A percentile compares a stretch with the other conserved stretches of the same genome.
phyloP scores from a whole-genome alignment of 1,284 basidiomycete species.

The Rhizoctonia solani region DNA sequence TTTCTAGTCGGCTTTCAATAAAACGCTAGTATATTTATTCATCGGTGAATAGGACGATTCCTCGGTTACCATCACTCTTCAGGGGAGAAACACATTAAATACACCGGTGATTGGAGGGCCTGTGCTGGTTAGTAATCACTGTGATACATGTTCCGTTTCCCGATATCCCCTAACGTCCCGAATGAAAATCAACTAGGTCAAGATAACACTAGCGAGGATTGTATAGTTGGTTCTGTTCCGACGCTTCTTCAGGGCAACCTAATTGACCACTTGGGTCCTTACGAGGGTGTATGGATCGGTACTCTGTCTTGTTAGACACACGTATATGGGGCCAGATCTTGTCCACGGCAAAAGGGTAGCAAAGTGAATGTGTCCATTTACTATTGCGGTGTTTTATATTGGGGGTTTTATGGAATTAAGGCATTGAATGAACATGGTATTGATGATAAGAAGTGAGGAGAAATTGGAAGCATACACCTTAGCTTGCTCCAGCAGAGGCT shows the following conservation, averaged over 20 bases:
- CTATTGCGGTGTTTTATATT: too few relatives aligned
- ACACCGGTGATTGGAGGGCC: slow-evolving; percentile 52
- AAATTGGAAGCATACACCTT: too few relatives aligned
- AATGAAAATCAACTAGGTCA: slow-evolving; percentile 8
- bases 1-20: background rate
- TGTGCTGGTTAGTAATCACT: too few relatives aligned
- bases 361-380: background rate
- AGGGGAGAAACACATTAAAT: slow-evolving; percentile 63
- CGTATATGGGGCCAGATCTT: background rate
- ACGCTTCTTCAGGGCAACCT: slow-evolving; percentile 36
- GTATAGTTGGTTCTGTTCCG: slow-evolving; percentile 35
- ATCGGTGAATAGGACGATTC: slow-evolving; percentile 44
- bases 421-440: too few relatives aligned
- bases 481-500: too few relatives aligned
- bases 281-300: slow-evolving; percentile 33
- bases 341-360: background rate
- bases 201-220: slow-evolving; percentile 35
- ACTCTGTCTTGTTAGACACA: slow-evolving; percentile 26
- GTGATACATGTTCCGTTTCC: slow-evolving; percentile 38
- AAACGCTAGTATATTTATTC: background rate
- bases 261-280: slow-evolving; percentile 36
- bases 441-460: too few relatives aligned
- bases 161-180: background rate
- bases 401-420: too few relatives aligned
- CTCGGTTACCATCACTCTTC: slow-evolving; percentile 59